These are phyloP conservation scores for Trametes maxima DNA, from an alignment of 768 basidiomycete species.

Conservation along the genomic window DNA sequence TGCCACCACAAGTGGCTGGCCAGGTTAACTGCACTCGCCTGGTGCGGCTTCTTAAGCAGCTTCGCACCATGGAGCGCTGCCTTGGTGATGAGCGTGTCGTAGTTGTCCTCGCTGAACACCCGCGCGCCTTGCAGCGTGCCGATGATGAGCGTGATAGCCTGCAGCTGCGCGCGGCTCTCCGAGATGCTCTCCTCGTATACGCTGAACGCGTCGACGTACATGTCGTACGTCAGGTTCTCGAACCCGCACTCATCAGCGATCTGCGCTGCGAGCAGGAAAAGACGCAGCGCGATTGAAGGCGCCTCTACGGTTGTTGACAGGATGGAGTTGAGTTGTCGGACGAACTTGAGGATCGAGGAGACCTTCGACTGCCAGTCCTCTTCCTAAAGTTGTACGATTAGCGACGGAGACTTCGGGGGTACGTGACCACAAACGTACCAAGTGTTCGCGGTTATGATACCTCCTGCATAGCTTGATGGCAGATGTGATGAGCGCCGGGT, in stretches of 20 bases:
- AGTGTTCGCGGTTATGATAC: slow-evolving; percentile 81
- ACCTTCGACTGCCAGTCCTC: slow-evolving; percentile 85
- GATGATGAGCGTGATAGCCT: slow-evolving; percentile 96
- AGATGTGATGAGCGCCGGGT: slow-evolving; percentile 93
- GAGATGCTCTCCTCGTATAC: slow-evolving; percentile 98
- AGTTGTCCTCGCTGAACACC: slow-evolving; percentile 94
- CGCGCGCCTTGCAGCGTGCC: slow-evolving; percentile 84
- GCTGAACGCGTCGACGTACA: slow-evolving; percentile 96
- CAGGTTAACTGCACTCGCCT: slow-evolving; percentile 89
- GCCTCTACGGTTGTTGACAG: slow-evolving; percentile 93
- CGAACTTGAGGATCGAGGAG: slow-evolving; percentile 89
- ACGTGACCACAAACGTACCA: slow-evolving; percentile 44
- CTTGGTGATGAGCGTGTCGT: slow-evolving; percentile 97
- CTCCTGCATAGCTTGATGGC: slow-evolving; percentile 91
- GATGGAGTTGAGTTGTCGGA: slow-evolving; percentile 90
- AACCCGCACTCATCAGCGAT: slow-evolving; percentile 94
- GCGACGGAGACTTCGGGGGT: background rate
- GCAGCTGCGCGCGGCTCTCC: slow-evolving; percentile 92
- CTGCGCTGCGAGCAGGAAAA: slow-evolving; percentile 95
- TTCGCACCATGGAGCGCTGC: slow-evolving; percentile 98
- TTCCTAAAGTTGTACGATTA: slow-evolving; percentile 51
- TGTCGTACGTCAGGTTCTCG: slow-evolving; percentile 95
- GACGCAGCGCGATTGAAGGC: slow-evolving; percentile 86
- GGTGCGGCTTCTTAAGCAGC: slow-evolving; percentile 96
- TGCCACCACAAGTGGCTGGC: slow-evolving; percentile 99